Evolutionary conservation across 208 protist genomes (phyloP).

Genomic region (Trypanosomatidae sp.): DNA sequence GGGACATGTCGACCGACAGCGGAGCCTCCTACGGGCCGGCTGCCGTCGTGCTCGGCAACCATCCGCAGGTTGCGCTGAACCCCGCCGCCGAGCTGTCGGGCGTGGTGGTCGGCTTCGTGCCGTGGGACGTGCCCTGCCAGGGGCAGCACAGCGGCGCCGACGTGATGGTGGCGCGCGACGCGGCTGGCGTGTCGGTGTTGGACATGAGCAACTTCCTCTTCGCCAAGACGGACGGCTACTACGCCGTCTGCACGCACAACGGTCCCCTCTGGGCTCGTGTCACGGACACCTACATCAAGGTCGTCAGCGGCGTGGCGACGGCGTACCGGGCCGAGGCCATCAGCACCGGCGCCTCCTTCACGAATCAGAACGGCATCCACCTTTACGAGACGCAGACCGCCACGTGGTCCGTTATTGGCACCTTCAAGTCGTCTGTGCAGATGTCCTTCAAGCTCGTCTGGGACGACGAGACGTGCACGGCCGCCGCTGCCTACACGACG

Average conservation of each 20-base stretch:
- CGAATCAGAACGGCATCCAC: constrained; percentile 28
- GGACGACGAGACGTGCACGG: constrained; percentile 47
- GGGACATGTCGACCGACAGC: constrained; percentile 34
- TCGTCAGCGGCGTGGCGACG: constrained; percentile 16
- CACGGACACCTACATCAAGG: constrained; percentile 34
- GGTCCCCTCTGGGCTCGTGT: constrained; percentile 23
- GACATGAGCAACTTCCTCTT: constrained; percentile 41
- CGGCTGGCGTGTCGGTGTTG: constrained; percentile 24
- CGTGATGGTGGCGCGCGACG: constrained; percentile 26
- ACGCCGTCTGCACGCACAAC: constrained; percentile 40
- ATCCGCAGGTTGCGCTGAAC: constrained; percentile 35
- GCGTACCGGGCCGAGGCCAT: constrained; percentile 40
- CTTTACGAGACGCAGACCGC: constrained; percentile 61
- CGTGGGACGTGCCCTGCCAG: constrained; percentile 40
- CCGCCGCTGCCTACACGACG: constrained; percentile 35
- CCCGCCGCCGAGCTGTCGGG: constrained; percentile 27
- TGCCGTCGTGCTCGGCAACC: constrained; percentile 43
- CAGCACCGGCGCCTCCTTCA: constrained; percentile 28
- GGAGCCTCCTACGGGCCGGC: constrained; percentile 32
- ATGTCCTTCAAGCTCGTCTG: constrained; percentile 52
- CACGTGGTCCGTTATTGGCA: constrained; percentile 49
- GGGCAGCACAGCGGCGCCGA: constrained; percentile 15
- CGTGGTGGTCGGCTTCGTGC: constrained; percentile 42
- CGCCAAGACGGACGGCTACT: constrained; percentile 35
- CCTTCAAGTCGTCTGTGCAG: constrained; percentile 27